A percentile compares a stretch with the other conserved stretches of the same genome.
Conservation (phyloP, 208 protist species). For the Crithidia thermophila region DNA sequence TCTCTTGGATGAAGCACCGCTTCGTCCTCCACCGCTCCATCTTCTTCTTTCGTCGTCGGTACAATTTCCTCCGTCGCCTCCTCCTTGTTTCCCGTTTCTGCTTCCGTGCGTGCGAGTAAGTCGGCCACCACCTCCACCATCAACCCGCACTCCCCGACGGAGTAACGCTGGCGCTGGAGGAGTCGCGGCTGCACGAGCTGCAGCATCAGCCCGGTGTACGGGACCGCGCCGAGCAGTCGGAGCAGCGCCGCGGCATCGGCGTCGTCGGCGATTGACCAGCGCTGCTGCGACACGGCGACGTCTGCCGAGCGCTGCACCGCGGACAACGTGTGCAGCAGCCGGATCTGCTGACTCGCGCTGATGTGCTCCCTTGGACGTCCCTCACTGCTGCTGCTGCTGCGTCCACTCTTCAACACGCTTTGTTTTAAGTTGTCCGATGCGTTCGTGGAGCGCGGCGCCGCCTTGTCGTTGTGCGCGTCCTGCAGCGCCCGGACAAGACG, state of each 20-base stretch:
- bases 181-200: slow-evolving; percentile 3
- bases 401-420: too few relatives aligned
- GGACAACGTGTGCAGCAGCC: slow-evolving; percentile 21
- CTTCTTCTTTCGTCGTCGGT: too few relatives aligned
- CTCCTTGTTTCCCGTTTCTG: background rate
- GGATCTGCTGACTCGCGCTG: slow-evolving; percentile 15
- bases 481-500: slow-evolving; percentile 29
- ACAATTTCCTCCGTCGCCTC: too few relatives aligned
- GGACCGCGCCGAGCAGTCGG: slow-evolving; percentile 18
- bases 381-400: background rate
- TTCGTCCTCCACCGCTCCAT: too few relatives aligned
- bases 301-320: slow-evolving; percentile 19
- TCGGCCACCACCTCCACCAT: slow-evolving; percentile 34
- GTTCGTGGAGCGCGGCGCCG: too few relatives aligned
- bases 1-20: too few relatives aligned
- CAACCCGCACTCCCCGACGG: slow-evolving; percentile 28
- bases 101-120: background rate
- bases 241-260: slow-evolving; percentile 16
- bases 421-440: too few relatives aligned
- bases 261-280: slow-evolving; percentile 11
- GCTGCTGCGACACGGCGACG: slow-evolving; percentile 12
- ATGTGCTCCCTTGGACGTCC: background rate
- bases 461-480: background rate
- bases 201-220: slow-evolving; percentile 18
- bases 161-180: slow-evolving; percentile 17